Conservation (phyloP, 179 eudicot species). For the Monotropa hypopitys region DNA sequence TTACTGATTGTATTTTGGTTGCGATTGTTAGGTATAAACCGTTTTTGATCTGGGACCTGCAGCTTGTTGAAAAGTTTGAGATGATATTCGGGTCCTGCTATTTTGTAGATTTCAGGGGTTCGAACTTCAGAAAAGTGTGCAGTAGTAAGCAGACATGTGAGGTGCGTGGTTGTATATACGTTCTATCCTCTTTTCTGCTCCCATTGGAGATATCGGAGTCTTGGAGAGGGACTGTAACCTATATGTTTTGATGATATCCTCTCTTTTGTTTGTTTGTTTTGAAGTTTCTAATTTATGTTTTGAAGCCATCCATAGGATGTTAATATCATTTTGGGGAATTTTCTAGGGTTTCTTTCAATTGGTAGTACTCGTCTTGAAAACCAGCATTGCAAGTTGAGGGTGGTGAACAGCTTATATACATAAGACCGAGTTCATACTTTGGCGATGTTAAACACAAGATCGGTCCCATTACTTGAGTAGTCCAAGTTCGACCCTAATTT, state of each 20-base stretch:
- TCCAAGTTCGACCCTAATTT: too few species aligned
- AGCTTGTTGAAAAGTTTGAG: constrained; percentile 7
- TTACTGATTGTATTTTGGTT: not conserved
- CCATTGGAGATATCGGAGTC: constrained; percentile 2
- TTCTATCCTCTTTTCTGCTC: not conserved
- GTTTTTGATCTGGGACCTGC: constrained; percentile 5
- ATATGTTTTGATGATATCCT: not conserved
- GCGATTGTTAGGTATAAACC: not conserved
- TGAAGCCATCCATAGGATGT: constrained; percentile 7
- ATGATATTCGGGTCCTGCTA: constrained; percentile 5
- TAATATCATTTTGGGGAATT: constrained; percentile 2
- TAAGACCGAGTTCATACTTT: too few species aligned
- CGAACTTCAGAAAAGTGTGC: not conserved
- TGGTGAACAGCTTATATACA: too few species aligned
- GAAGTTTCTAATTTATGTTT: not conserved
- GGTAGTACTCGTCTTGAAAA: too few species aligned
- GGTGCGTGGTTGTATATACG: constrained; percentile 9
- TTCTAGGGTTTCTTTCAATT: not conserved
- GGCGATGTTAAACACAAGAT: too few species aligned
- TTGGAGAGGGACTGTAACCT: not conserved
- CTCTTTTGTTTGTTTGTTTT: not conserved
- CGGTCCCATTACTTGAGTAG: too few species aligned
- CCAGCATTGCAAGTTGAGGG: too few species aligned
- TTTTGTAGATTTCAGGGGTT: not conserved
- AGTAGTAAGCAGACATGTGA: not conserved